Evolutionary conservation across 768 basidiomycete species (phyloP), one percentile per base, ranked within the genome.

Genomic region (Neoboletus magnificus): DNA sequence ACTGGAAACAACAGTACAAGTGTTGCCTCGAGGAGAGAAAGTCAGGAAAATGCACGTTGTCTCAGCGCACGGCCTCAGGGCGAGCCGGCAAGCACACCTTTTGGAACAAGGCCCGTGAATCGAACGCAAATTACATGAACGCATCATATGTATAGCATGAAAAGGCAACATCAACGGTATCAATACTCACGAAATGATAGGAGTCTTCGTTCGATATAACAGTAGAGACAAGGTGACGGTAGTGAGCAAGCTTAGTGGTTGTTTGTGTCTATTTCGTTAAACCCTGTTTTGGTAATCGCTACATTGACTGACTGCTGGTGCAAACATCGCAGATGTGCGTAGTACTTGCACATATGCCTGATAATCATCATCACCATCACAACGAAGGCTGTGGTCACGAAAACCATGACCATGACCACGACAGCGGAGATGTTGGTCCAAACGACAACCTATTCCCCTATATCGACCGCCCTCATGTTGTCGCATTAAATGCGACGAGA

Each of bases 61-160:
- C 88, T 89, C 89, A 90, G 81, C 72, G 67, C 79, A 76, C 71
- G 71, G 63, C 77, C 81, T 79, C 87, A 87, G 86, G 82, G 77
- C 74, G 76, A 68, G 81, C 85, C 76, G 88, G 89, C 89, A 77
- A 77, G 84, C 81, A 77, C 74, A 74, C 83, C 87, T 81, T 89
- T 88, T 86, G 82, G 79, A 75, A 63, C 79, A 77, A 75, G 77
- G 76, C 69, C 67, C 70, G 72, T 69, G 76, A 69, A 74, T 91
- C 89, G 87, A 90, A 90, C 89, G 89, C 89, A 91, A 91, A 91
- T 91, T 91, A 91, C 89, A 75, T 77, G 62, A 75, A 71, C 73
- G 62, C 86, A 89, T 89, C 78, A 74, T 81, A 5, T 59, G 23
- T 9, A 29, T 15, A 1, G 72, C 63, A 55, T 32, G 50, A 42